These are phyloP conservation scores for Thermochaetoides thermophila DNA, from an alignment of 495 filamentous ascomycete species.

Conservation along the genomic window DNA sequence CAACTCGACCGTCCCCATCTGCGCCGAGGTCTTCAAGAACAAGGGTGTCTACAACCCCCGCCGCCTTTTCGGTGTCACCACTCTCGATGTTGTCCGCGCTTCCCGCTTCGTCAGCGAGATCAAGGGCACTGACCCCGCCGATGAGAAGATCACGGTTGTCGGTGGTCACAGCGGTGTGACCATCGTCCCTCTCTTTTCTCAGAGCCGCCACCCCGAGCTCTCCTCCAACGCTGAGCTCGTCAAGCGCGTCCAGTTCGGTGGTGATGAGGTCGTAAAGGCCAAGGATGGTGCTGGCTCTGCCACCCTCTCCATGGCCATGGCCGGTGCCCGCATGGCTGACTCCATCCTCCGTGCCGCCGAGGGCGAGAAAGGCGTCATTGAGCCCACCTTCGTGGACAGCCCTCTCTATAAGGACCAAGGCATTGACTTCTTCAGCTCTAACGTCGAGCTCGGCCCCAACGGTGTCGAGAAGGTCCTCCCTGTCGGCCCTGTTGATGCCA, in stretches of 20 bases:
- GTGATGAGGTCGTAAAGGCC: slow-evolving; percentile 98
- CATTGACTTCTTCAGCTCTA: slow-evolving; percentile 86
- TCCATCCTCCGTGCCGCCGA: slow-evolving; percentile 80
- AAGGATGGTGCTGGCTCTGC: slow-evolving; percentile 97
- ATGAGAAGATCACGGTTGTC: slow-evolving; percentile 88
- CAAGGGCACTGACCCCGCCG: slow-evolving; percentile 75
- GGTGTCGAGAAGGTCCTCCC: slow-evolving; percentile 86
- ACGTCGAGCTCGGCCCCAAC: slow-evolving; percentile 87
- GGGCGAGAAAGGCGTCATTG: slow-evolving; percentile 86
- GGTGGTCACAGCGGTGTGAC: slow-evolving; percentile 96
- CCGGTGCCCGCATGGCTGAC: slow-evolving; percentile 94
- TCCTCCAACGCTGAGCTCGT: slow-evolving; percentile 62
- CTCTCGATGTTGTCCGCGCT: slow-evolving; percentile 95
- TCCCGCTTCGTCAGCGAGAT: slow-evolving; percentile 91
- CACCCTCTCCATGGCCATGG: slow-evolving; percentile 98
- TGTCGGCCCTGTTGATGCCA: slow-evolving; percentile 63
- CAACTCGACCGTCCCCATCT: slow-evolving; percentile 97
- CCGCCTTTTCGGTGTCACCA: slow-evolving; percentile 97
- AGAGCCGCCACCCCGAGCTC: slow-evolving; percentile 76
- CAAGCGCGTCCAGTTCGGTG: slow-evolving; percentile 95
- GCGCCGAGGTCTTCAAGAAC: slow-evolving; percentile 90
- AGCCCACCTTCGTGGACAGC: slow-evolving; percentile 94
- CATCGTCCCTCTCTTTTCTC: slow-evolving; percentile 93
- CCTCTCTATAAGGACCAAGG: slow-evolving; percentile 96
- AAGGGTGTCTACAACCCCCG: slow-evolving; percentile 94